Conservation (phyloP, 257 asterid genomes). For the Parsonsia alboflavescens region DNA sequence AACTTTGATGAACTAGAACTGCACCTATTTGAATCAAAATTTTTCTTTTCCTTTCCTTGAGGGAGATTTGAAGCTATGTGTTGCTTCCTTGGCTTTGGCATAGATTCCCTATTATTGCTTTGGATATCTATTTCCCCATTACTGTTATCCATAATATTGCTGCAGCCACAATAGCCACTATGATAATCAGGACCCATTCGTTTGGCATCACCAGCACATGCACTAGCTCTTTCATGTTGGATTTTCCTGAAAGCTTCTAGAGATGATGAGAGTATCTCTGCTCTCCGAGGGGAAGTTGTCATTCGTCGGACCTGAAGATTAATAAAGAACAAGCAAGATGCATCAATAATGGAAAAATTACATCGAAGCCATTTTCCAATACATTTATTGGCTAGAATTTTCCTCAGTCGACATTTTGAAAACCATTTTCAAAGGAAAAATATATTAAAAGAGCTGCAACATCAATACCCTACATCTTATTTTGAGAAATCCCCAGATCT, state of each 20-base stretch:
- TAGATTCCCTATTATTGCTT: slow-evolving; percentile 36
- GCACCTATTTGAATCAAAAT: slow-evolving; percentile 34
- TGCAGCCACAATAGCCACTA: slow-evolving; percentile 33
- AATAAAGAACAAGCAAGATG: slow-evolving; percentile 2
- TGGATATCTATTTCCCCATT: slow-evolving; percentile 30
- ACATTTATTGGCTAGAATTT: background rate
- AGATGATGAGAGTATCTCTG: slow-evolving; percentile 93
- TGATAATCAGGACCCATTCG: slow-evolving; percentile 36
- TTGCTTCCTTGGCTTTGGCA: slow-evolving; percentile 34
- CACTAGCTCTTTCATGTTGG: slow-evolving; percentile 67
- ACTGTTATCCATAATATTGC: slow-evolving; percentile 29
- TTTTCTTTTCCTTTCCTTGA: slow-evolving; percentile 52
- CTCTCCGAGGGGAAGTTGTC: slow-evolving; percentile 99
- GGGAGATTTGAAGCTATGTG: slow-evolving; percentile 37
- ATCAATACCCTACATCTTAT: background rate
- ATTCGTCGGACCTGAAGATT: slow-evolving; percentile 84
- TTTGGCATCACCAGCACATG: slow-evolving; percentile 35
- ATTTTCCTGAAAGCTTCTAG: slow-evolving; percentile 95
- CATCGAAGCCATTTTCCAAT: background rate
- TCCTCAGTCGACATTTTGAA: background rate
- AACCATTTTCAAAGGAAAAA: background rate
- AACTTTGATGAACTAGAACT: slow-evolving; percentile 44
- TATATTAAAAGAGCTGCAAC: background rate
- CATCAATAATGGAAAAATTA: background rate
- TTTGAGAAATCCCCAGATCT: background rate